phyloP scores from a whole-genome alignment of 164 flowering plant species.

The Sedum album region DNA sequence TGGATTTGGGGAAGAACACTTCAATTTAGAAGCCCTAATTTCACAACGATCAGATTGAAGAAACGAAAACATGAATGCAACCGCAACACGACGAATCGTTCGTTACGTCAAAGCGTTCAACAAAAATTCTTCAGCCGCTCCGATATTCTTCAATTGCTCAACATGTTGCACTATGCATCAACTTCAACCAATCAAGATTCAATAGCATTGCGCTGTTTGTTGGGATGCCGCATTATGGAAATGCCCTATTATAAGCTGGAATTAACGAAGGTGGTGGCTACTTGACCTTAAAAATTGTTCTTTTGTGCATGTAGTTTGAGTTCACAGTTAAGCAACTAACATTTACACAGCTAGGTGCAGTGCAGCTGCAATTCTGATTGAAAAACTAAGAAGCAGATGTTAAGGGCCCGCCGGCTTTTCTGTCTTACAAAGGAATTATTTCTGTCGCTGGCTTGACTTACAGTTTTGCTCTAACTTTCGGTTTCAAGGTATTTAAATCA shows the following conservation, averaged over 20 bases:
- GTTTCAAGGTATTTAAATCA: constrained; percentile 9
- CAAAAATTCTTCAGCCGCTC: too few relatives aligned
- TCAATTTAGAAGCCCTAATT: too few relatives aligned
- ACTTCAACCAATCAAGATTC: background rate
- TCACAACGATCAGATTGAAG: background rate
- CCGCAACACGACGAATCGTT: too few relatives aligned
- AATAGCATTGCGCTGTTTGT: constrained; percentile 24
- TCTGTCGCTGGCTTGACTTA: constrained; percentile 29
- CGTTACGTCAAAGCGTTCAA: too few relatives aligned
- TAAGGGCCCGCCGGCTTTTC: constrained; percentile 26
- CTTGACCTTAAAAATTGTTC: constrained; percentile 19
- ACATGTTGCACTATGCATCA: too few relatives aligned
- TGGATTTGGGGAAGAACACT: too few relatives aligned
- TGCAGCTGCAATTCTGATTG: constrained; percentile 28
- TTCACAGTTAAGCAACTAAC: constrained; percentile 19
- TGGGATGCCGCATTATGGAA: constrained; percentile 28
- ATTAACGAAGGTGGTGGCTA: constrained; percentile 29
- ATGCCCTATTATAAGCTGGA: too few relatives aligned
- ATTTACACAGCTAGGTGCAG: constrained; percentile 25
- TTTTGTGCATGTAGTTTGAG: constrained; percentile 22
- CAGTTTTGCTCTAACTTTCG: constrained; percentile 13
- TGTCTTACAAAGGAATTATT: constrained; percentile 22
- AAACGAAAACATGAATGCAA: background rate
- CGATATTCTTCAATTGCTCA: too few relatives aligned
- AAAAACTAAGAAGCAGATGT: constrained; percentile 26